phyloP scores from a whole-genome alignment of 352 stramenopile genomes.

The Globisporangium abappressorium region DNA sequence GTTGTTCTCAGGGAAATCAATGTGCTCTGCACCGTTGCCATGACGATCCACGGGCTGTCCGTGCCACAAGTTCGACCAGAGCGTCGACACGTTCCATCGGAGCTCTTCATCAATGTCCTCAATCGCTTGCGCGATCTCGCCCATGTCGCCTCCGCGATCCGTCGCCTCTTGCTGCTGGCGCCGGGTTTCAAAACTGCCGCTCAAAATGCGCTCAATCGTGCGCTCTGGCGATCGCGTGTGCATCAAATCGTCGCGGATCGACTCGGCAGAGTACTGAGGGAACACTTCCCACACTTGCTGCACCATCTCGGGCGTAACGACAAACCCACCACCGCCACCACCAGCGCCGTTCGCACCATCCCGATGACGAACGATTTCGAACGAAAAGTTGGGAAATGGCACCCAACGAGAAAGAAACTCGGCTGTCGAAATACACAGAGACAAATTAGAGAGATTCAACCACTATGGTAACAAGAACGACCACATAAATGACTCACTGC shows the following conservation, averaged over 20 bases:
- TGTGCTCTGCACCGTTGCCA: slow-evolving; percentile 7
- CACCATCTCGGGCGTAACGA: slow-evolving; percentile 68
- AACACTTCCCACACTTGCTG: slow-evolving; percentile 78
- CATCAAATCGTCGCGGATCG: slow-evolving; percentile 51
- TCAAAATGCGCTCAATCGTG: slow-evolving; percentile 75
- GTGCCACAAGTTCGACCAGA: slow-evolving; percentile 28
- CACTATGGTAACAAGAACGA: background rate
- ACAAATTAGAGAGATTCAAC: no score
- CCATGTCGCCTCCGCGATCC: slow-evolving; percentile 18
- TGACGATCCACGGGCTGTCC: slow-evolving; percentile 2
- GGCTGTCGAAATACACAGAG: slow-evolving; percentile 23
- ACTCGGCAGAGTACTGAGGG: slow-evolving; percentile 58
- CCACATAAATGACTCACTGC: slow-evolving; percentile 49
- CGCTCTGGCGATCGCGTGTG: slow-evolving; percentile 57
- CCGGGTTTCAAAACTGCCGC: slow-evolving; percentile 42
- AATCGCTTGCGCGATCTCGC: slow-evolving; percentile 30
- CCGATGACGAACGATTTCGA: slow-evolving; percentile 70
- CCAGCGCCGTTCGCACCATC: slow-evolving; percentile 11
- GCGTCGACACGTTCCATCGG: slow-evolving; percentile 35
- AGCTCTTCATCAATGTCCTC: slow-evolving; percentile 40
- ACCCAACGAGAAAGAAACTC: slow-evolving; percentile 70
- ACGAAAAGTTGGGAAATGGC: slow-evolving; percentile 70
- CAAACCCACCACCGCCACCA: slow-evolving; percentile 28
- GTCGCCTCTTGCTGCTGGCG: slow-evolving; percentile 20
- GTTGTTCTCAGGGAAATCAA: slow-evolving; percentile 5